phyloP scores from a whole-genome alignment of 257 asterid genomes.

The Solanum infundibuliforme region DNA sequence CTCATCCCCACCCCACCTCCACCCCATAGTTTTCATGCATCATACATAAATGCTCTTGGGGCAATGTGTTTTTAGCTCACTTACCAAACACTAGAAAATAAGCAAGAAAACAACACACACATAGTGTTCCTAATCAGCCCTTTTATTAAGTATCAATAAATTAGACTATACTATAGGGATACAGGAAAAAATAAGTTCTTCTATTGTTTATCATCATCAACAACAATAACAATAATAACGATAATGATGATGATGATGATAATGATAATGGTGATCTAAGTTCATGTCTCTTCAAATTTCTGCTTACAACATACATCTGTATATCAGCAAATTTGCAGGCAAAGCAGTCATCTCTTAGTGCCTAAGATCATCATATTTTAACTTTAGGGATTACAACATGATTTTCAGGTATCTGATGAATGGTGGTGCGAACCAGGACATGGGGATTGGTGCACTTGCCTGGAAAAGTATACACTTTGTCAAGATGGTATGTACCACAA shows the following conservation, averaged over 20 bases:
- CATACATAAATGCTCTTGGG: not conserved
- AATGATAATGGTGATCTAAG: not conserved
- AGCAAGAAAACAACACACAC: not conserved
- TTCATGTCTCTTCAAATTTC: not conserved
- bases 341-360: not conserved
- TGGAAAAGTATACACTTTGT: conserved; percentile 81
- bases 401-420: conserved; percentile 61
- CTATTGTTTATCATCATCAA: not conserved
- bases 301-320: not conserved
- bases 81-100: not conserved
- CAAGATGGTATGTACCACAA: conserved; percentile 91
- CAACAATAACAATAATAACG: not conserved
- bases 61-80: not conserved
- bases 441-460: conserved; percentile 97
- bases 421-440: conserved; percentile 99
- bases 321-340: not conserved
- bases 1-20: not conserved
- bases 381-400: conserved; percentile 1
- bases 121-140: not conserved
- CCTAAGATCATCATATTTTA: not conserved
- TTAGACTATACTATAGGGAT: not conserved
- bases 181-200: not conserved
- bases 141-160: not conserved
- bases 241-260: not conserved
- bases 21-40: not conserved